Evolutionary conservation across 768 basidiomycete species (phyloP), one percentile per base, ranked within the genome.

Genomic region (Trametes sanguinea): DNA sequence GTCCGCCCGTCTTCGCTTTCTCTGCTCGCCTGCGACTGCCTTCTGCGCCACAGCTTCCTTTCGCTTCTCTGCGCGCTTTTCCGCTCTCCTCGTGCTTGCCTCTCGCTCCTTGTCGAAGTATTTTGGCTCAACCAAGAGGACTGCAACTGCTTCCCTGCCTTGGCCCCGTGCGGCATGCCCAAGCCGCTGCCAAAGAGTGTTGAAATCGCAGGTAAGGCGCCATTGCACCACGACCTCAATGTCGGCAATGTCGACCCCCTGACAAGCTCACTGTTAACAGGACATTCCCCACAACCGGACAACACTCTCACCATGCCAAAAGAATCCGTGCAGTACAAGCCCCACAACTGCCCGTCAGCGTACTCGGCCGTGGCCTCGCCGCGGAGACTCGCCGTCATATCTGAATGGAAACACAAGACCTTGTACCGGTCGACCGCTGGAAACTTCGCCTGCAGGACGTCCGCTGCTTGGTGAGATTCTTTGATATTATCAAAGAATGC

Each of bases 241-340:
- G 57, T 73, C 70, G 2, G 73, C 61, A 2, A 78, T 13, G 46
- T 80, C 74, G 42, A 79, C 65, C 5, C 77, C 76, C 78, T 78
- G 22, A 22, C 22, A 22, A 22, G 22, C 22, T 22, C 22, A 22
- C 22, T 22, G 22, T 22, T 22, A 22, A 22, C 22, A 22, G 22
- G 22, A 22, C 22, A 22, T 22, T 22, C 22, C 22, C 22, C 22
- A 22, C 22, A 22, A 22, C 22, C 22, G 22, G 22, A 22, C 22
- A 22, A 22, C 22, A 22, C 22, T 22, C 22, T 22, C 22, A 22
- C 22, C 22, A 22, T 22, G 22, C 22, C 22, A 22, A 22, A 22
- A 22, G 22, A 22, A 22, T 22, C 22, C 22, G 22, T 22, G 22
- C 22, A 22, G 22, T 22, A 22, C 22, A 22, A 22, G 22, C 22